Percentiles rank a stretch among this genome's conserved stretches.
These are phyloP conservation scores for Tagetes erecta DNA, from an alignment of 129 eudicot genomes.

Conservation along the genomic window DNA sequence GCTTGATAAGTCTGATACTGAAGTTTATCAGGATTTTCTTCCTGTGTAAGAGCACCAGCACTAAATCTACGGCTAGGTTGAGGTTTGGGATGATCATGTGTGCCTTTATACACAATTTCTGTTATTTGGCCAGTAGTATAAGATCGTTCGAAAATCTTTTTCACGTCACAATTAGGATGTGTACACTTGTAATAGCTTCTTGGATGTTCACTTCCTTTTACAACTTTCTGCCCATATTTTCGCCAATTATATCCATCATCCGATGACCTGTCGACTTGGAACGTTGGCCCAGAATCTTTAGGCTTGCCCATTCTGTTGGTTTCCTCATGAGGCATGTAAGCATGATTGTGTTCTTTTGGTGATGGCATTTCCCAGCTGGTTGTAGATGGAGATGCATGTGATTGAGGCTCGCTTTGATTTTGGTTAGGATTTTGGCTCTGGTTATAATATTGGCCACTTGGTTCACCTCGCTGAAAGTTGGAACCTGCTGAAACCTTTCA, in stretches of 20 bases:
- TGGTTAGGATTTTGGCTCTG: conserved; percentile 23
- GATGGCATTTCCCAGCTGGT: conserved; percentile 47
- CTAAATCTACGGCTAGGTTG: conserved; percentile 83
- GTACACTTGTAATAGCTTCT: conserved; percentile 99
- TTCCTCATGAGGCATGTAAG: conserved; percentile 44
- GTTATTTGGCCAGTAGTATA: conserved; percentile 85
- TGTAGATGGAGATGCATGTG: conserved; percentile 50
- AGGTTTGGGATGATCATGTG: conserved; percentile 98
- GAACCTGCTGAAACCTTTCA: conserved; percentile 61
- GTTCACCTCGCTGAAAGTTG: conserved; percentile 50
- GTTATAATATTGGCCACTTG: conserved; percentile 38
- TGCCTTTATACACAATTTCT: conserved; percentile 88
- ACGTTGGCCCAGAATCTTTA: conserved; percentile 52
- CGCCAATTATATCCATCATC: conserved; percentile 98
- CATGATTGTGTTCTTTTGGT: conserved; percentile 41
- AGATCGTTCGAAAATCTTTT: conserved; percentile 88
- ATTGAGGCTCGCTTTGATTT: conserved; percentile 45
- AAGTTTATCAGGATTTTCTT: conserved; percentile 63
- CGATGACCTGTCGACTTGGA: conserved; percentile 68
- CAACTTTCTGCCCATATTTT: conserved; percentile 97
- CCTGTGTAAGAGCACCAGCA: conserved; percentile 81
- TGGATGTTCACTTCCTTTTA: conserved; percentile 95
- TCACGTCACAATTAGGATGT: conserved; percentile 93
- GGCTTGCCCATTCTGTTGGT: conserved; percentile 44
- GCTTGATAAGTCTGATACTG: conserved; percentile 51